Base-by-base conservation (phyloP, 2,329 filamentous ascomycete species). In the Neodidymelliopsis sp. region DNA sequence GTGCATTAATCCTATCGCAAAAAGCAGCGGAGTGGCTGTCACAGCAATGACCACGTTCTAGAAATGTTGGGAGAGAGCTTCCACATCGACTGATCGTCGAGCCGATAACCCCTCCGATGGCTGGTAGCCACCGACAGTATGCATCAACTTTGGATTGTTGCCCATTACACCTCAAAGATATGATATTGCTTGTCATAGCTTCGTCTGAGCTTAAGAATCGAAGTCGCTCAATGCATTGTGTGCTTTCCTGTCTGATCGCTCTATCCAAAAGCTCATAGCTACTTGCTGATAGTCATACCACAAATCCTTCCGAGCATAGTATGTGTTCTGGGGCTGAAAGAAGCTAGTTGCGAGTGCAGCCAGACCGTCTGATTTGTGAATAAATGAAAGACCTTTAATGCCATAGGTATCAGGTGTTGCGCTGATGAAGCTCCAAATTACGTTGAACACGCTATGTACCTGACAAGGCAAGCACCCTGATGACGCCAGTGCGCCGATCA, bases 1-100 rank as follows among this genome's bases (percentile, higher is more conserved):
- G 38, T 60, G 57, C 58, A 54, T 55, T 49, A 54, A 58, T 53
- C 53, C 42, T 61, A 60, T 65, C 53, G 53, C 58, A 59, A 51
- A n/a, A 53, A 61, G 56, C 56, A 52, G 50, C 18, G 37, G 33
- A 30, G 57, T 42, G 39, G 50, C 42, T 52, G 49, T 50, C 47
- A 50, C 37, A 41, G 48, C 37, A 25, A 46, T 46, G 41, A 46
- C 48, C 42, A 27, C 34, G 31, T 31, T 49, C 24, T 30, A 25
- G 33, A 46, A 46, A 19, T 51, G 48, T 51, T 51, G 48, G 24
- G 48, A 51, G 34, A 30, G 41, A 35, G 47, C 33, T 38, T 49
- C 39, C 39, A 44, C 40, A 24, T 35, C 47, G 28, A 38, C 30
- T 36, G 47, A 44, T 50, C 29, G 40, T 20, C 40, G 8, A 15